phyloP scores from a whole-genome alignment of 2,329 filamentous ascomycete species.

The Kalaharituber pfeilii region DNA sequence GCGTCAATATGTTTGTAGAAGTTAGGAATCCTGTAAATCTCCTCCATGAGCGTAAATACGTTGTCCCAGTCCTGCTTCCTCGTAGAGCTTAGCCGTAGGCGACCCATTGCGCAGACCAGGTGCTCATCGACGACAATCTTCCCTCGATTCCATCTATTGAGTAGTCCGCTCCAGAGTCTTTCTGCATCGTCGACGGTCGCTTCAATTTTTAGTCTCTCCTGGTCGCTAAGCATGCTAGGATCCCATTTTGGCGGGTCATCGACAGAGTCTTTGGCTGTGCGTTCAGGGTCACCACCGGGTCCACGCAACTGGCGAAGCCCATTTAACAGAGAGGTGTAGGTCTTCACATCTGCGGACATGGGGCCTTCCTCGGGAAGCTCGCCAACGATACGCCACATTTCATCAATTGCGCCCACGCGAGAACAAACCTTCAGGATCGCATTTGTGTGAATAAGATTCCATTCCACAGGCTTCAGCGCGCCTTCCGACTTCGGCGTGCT shows the following conservation, averaged over 20 bases:
- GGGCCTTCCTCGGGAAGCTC: slow-evolving; percentile 48
- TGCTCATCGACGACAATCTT: slow-evolving; percentile 57
- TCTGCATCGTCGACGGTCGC: slow-evolving; percentile 48
- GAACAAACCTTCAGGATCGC: slow-evolving; percentile 71
- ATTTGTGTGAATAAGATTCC: slow-evolving; percentile 72
- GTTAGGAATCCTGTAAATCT: background rate
- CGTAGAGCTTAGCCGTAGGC: slow-evolving; percentile 49
- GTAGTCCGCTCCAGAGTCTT: slow-evolving; percentile 63
- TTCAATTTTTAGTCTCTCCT: slow-evolving; percentile 26
- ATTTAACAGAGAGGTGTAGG: slow-evolving; percentile 70
- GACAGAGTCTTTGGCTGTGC: background rate
- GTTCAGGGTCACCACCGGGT: background rate
- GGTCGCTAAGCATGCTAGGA: slow-evolving; percentile 4
- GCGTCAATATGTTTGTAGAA: slow-evolving; percentile 33
- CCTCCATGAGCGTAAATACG: slow-evolving; percentile 34
- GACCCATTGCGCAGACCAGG: slow-evolving; percentile 65
- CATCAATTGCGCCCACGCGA: slow-evolving; percentile 56
- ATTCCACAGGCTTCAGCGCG: background rate
- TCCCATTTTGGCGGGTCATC: background rate
- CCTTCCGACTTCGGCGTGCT: background rate
- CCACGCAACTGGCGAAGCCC: slow-evolving; percentile 41
- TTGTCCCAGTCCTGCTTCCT: slow-evolving; percentile 47
- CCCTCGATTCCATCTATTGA: slow-evolving; percentile 56
- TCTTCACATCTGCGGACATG: slow-evolving; percentile 48
- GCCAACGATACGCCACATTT: slow-evolving; percentile 59